These are phyloP conservation scores for Scedosporium apiospermum DNA, from an alignment of 2,329 filamentous ascomycete genomes.

Conservation along the genomic window DNA sequence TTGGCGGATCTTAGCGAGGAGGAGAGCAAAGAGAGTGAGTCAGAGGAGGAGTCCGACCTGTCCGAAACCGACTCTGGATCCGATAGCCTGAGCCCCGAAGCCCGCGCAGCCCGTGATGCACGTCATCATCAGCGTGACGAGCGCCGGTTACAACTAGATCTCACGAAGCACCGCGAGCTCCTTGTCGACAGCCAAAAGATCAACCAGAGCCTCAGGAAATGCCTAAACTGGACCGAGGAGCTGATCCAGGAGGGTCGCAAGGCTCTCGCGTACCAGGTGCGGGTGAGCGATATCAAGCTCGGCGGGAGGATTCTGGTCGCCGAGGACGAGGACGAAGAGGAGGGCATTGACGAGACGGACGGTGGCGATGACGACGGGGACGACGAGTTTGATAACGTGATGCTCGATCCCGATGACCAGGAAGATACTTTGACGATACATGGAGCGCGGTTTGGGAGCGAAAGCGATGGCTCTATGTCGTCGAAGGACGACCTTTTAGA, in stretches of 20 bases:
- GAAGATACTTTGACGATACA: slow-evolving; percentile 15
- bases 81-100: slow-evolving; percentile 27
- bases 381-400: not conserved
- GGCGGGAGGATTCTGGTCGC: slow-evolving; percentile 68
- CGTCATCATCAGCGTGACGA: slow-evolving; percentile 65
- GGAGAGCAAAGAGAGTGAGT: slow-evolving; percentile 29
- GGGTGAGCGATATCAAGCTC: slow-evolving; percentile 68
- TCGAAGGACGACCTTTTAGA: not conserved
- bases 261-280: slow-evolving; percentile 74
- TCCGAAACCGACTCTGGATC: slow-evolving; percentile 20
- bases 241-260: slow-evolving; percentile 83
- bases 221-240: slow-evolving; percentile 80
- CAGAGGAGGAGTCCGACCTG: slow-evolving; percentile 41
- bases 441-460: slow-evolving; percentile 7
- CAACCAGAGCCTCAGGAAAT: slow-evolving; percentile 87
- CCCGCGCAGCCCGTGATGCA: slow-evolving; percentile 31
- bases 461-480: too few relatives aligned
- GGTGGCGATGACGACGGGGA: not conserved
- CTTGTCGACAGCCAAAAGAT: slow-evolving; percentile 88
- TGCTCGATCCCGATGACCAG: not conserved
- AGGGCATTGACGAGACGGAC: not conserved
- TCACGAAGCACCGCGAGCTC: slow-evolving; percentile 80
- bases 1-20: slow-evolving; percentile 44
- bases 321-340: slow-evolving; percentile 44
- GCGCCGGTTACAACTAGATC: slow-evolving; percentile 71